These are phyloP conservation scores for Exophiala alcalophila DNA, from an alignment of 2,329 filamentous ascomycete genomes.

Conservation along the genomic window DNA sequence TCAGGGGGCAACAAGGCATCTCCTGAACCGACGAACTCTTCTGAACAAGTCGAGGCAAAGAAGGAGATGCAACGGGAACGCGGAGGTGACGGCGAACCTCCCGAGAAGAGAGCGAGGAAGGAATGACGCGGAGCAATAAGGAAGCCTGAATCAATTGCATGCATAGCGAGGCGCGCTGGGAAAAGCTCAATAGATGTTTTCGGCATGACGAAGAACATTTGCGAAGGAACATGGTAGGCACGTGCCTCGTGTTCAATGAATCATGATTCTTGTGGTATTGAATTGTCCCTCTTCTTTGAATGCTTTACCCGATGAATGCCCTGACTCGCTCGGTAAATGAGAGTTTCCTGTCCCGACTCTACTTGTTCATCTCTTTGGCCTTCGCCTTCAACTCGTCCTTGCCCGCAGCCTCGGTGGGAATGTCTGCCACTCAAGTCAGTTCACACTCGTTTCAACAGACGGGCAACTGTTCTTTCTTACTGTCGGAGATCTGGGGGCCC, in stretches of 20 bases:
- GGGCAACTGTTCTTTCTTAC: slow-evolving; percentile 34
- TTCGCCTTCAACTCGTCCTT: slow-evolving; percentile 67
- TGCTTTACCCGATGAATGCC: too few species aligned
- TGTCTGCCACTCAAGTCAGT: slow-evolving; percentile 32
- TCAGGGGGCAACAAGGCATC: neutral
- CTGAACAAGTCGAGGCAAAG: neutral
- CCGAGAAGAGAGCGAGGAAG: slow-evolving; percentile 18
- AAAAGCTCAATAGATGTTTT: neutral
- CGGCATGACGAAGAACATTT: too few species aligned
- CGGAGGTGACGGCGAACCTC: slow-evolving; percentile 13
- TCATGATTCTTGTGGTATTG: neutral
- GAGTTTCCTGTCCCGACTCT: too few species aligned
- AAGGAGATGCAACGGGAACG: slow-evolving; percentile 5
- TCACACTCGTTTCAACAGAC: slow-evolving; percentile 50
- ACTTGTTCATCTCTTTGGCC: slow-evolving; percentile 65
- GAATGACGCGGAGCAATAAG: slow-evolving; percentile 6
- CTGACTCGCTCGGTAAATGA: too few species aligned
- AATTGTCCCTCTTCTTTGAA: neutral
- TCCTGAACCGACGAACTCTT: neutral
- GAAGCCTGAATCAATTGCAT: slow-evolving; percentile 1
- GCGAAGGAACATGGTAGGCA: neutral
- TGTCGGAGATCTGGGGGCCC: slow-evolving; percentile 46
- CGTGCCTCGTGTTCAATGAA: slow-evolving; percentile 4
- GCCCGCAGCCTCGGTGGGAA: slow-evolving; percentile 43
- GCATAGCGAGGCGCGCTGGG: slow-evolving; percentile 1